Conservation (phyloP, 257 asterid species). For the Ligustrum vulgare region DNA sequence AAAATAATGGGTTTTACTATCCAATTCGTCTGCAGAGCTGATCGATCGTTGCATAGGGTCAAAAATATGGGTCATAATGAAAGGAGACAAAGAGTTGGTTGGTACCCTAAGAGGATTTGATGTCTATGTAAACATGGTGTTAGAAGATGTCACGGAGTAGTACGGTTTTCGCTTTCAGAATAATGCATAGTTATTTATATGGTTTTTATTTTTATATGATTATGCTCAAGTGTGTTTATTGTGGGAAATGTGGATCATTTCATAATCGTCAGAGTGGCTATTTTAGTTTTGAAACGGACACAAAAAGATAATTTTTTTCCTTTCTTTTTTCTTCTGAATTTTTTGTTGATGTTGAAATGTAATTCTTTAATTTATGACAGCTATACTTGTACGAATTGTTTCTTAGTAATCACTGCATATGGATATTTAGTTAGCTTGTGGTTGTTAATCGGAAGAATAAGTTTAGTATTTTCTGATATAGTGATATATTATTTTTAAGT, state of each 20-base stretch:
- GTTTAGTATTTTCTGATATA: not conserved
- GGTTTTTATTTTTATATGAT: not conserved
- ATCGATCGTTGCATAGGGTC: constrained; percentile 49
- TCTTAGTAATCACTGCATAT: not conserved
- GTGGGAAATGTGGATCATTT: not conserved
- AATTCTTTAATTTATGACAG: no score
- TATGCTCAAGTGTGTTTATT: not conserved
- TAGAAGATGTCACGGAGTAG: constrained; percentile 48
- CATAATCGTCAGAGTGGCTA: not conserved
- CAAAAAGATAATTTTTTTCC: not conserved
- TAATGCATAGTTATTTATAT: not conserved
- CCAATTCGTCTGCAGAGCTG: constrained; percentile 23
- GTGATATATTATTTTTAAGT: no score
- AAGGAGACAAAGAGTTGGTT: constrained; percentile 43
- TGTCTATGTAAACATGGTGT: constrained; percentile 43
- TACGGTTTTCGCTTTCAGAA: not conserved
- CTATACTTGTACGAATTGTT: not conserved
- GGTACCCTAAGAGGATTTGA: constrained; percentile 44
- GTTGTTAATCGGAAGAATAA: not conserved
- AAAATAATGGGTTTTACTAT: not conserved
- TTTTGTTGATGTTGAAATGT: not conserved
- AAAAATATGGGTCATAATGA: constrained; percentile 46
- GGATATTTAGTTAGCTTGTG: not conserved
- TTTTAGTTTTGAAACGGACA: not conserved
- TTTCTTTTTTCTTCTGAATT: no score